A percentile compares a stretch with the other conserved stretches of the same genome.
These are phyloP conservation scores for Debaryomyces psychrophilus DNA, from an alignment of 1,139 yeast species.

Conservation along the genomic window DNA sequence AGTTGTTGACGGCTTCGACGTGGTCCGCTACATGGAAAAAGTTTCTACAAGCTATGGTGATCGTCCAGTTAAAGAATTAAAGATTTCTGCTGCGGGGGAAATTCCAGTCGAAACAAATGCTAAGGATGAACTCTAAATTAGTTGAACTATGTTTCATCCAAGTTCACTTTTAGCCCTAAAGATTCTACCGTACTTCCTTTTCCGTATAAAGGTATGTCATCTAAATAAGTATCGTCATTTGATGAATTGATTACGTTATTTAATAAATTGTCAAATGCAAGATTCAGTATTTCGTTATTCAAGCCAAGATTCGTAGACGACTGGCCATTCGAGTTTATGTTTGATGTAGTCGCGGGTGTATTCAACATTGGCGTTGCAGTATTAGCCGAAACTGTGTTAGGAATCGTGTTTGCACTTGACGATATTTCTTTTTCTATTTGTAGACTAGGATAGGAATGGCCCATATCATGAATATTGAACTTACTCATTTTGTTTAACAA, in stretches of 20 bases:
- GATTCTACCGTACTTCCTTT: conserved; percentile 45
- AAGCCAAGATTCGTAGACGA: conserved; percentile 15
- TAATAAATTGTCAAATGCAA: conserved; percentile 37
- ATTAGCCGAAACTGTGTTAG: conserved; percentile 15
- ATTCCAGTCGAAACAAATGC: conserved; percentile 28
- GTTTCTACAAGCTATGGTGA: conserved; percentile 53
- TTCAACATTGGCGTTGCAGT: conserved; percentile 24
- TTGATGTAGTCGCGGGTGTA: conserved; percentile 21
- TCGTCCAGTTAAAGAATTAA: conserved; percentile 56
- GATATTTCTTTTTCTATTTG: conserved; percentile 10
- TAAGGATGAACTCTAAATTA: conserved; percentile 34
- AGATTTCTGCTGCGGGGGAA: conserved; percentile 53
- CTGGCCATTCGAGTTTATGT: conserved; percentile 11
- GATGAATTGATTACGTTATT: conserved; percentile 29
- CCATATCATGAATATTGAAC: conserved; percentile 42
- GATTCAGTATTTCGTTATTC: conserved; percentile 29
- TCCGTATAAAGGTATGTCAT: conserved; percentile 44
- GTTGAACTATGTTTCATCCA: conserved; percentile 16
- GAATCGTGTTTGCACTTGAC: conserved; percentile 13
- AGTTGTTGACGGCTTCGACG: conserved; percentile 68
- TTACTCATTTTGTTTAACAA: conserved; percentile 39
- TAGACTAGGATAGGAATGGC: conserved; percentile 29
- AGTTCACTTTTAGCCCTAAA: conserved; percentile 34
- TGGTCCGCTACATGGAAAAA: conserved; percentile 57
- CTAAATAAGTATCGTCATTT: conserved; percentile 30